A percentile compares a stretch with the other conserved stretches of the same genome.
These are phyloP conservation scores for Talaromyces sp. DNA, from an alignment of 2,329 filamentous ascomycete genomes.

Conservation along the genomic window DNA sequence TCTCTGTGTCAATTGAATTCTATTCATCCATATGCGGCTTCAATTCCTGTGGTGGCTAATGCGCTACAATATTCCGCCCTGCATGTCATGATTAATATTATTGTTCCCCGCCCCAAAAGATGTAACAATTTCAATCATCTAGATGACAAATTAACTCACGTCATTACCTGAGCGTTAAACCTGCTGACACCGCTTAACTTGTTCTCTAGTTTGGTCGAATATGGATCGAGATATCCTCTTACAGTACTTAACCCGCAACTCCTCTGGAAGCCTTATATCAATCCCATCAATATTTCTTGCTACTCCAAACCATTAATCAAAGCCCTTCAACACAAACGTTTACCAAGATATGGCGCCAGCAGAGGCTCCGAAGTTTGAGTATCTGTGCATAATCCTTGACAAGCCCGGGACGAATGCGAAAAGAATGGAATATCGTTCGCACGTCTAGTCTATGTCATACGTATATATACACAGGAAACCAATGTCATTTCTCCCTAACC, in stretches of 20 bases:
- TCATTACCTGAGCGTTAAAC: neutral
- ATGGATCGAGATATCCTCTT: neutral
- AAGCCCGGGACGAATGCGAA: constrained; percentile 57
- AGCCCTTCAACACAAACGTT: neutral
- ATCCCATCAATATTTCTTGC: neutral
- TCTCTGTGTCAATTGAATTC: neutral
- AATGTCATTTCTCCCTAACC: neutral
- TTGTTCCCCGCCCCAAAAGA: neutral
- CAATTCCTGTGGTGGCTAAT: neutral
- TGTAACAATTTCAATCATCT: neutral
- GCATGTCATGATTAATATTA: neutral
- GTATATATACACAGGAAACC: neutral
- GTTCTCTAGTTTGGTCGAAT: neutral
- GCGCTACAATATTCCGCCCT: neutral
- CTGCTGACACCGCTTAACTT: neutral
- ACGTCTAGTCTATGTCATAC: constrained; percentile 12
- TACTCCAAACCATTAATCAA: neutral
- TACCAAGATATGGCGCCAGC: neutral
- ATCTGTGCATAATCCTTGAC: constrained; percentile 66
- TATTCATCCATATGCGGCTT: neutral
- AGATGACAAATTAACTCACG: neutral
- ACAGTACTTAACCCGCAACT: neutral
- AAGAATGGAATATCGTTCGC: constrained; percentile 49
- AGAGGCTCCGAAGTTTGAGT: constrained; percentile 51
- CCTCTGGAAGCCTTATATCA: neutral